A percentile compares a stretch with the other conserved stretches of the same genome.
These are phyloP conservation scores for Talaromyces verruculosus DNA, from an alignment of 2,329 filamentous ascomycete genomes.

Conservation along the genomic window DNA sequence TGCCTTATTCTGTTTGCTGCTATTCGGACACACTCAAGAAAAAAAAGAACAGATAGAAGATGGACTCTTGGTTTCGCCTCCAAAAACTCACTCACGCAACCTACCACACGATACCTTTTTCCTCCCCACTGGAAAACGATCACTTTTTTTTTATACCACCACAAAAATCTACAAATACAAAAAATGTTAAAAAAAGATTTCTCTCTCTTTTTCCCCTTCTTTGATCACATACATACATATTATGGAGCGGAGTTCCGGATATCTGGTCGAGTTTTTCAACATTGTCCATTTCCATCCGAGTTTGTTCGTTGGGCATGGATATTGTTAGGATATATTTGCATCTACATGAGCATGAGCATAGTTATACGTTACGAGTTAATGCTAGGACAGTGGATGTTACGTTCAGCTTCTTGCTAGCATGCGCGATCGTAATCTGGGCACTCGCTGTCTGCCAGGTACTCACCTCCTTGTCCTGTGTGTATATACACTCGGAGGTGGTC, in stretches of 20 bases:
- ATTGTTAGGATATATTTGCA: constrained; percentile 1
- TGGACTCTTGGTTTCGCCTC: constrained; percentile 44
- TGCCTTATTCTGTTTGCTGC: constrained; percentile 24
- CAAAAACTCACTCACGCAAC: constrained; percentile 28
- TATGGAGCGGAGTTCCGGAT: constrained; percentile 21
- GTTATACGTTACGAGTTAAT: neutral
- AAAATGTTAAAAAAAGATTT: constrained; percentile 62
- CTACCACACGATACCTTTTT: neutral
- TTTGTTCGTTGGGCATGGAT: neutral
- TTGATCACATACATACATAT: constrained; percentile 8
- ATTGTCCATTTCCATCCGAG: neutral
- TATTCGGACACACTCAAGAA: constrained; percentile 24
- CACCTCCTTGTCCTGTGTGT: neutral
- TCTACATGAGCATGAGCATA: constrained; percentile 15
- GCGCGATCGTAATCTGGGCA: neutral
- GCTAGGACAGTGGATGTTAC: constrained; percentile 12
- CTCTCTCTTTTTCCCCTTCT: constrained; percentile 34
- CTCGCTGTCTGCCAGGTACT: neutral
- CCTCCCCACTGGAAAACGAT: constrained; percentile 1
- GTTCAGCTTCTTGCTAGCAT: neutral
- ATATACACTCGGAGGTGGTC: neutral
- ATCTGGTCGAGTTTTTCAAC: constrained; percentile 11
- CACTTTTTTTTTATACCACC: constrained; percentile 44
- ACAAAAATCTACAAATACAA: constrained; percentile 53
- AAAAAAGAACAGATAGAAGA: constrained; percentile 49